Evolutionary conservation across 163 green algal genomes (phyloP), one percentile per base, ranked within the genome.

Genomic region (Volvox carteri): DNA sequence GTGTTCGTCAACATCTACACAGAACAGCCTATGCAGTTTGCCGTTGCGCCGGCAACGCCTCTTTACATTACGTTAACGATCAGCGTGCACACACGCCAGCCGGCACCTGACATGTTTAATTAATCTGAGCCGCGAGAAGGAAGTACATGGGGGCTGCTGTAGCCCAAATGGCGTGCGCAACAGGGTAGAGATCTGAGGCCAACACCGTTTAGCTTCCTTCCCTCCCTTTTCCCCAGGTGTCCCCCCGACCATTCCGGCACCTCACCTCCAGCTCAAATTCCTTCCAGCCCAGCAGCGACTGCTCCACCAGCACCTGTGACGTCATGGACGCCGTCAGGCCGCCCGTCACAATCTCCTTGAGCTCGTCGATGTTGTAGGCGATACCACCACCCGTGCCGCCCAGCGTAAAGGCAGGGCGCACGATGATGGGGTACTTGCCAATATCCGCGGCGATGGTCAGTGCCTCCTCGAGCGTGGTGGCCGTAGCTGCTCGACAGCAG

Each of bases 211-310:
- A n/a, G n/a, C n/a, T n/a, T n/a, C n/a, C 6, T 65, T 65, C 19
- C 54, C 54, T 65, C 8, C 54, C 54, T 23, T 65, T 65, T 12
- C 54, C 54, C 8, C 50, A 25, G 16, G 50, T 65, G 54, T 23
- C 25, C 25, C 54, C 54, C 54, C 54, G 7, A 65, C 19, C 16
- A 16, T 56, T 25, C 46, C 33, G 4, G 2, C 37, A 21, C 14
- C 78, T 65, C 48, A 87, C 98, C 95, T 99, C 98, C 90, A 99
- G 95, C 96, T 99, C 98, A 91, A 96, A 99, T 95, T 99, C 98
- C 96, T 99, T 99, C 98, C 98, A 99, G 41, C 98, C 98, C 78
- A 99, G 95, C 76, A 99, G 95, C 39, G 93, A 98, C 93, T 98
- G 96, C 94, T 99, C 98, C 23, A 99, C 93, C 86, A 99, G 95